phyloP scores from a whole-genome alignment of 768 basidiomycete species.

The Brasilioporus rufonigricans region DNA sequence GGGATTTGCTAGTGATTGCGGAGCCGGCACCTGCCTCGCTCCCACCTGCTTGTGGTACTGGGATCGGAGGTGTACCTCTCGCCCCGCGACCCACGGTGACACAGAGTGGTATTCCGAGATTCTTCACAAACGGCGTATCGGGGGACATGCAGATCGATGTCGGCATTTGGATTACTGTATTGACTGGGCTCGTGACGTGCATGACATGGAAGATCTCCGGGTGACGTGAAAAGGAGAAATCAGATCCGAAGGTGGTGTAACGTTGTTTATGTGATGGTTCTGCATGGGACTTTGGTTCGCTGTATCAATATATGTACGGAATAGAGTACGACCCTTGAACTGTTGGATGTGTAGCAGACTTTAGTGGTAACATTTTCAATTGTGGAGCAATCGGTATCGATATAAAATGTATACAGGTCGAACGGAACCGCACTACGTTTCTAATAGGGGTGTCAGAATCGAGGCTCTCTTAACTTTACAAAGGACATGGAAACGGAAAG shows the following conservation, averaged over 20 bases:
- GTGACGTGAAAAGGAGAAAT: conserved; percentile 4
- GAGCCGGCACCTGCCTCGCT: conserved; percentile 41
- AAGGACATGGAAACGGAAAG: too few relatives aligned
- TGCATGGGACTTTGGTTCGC: not conserved
- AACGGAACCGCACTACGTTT: too few relatives aligned
- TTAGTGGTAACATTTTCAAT: too few relatives aligned
- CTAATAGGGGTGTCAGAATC: too few relatives aligned
- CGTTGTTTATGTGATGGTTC: not conserved
- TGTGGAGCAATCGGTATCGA: too few relatives aligned
- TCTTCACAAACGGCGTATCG: conserved; percentile 17
- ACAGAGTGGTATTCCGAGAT: conserved; percentile 1
- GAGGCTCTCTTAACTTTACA: too few relatives aligned
- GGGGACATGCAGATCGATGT: conserved; percentile 6
- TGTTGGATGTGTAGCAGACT: too few relatives aligned
- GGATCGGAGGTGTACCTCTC: conserved; percentile 30
- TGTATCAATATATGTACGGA: too few relatives aligned
- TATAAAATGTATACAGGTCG: too few relatives aligned
- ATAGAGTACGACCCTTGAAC: too few relatives aligned
- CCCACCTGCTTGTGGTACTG: conserved; percentile 20
- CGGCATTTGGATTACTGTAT: conserved; percentile 17
- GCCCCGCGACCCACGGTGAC: conserved; percentile 19
- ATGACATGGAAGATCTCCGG: conserved; percentile 12
- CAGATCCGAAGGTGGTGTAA: not conserved
- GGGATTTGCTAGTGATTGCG: conserved; percentile 33
- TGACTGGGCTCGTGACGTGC: conserved; percentile 20